These are phyloP conservation scores for Polytolypa hystricis DNA, from an alignment of 2,329 filamentous ascomycete genomes.

Conservation along the genomic window DNA sequence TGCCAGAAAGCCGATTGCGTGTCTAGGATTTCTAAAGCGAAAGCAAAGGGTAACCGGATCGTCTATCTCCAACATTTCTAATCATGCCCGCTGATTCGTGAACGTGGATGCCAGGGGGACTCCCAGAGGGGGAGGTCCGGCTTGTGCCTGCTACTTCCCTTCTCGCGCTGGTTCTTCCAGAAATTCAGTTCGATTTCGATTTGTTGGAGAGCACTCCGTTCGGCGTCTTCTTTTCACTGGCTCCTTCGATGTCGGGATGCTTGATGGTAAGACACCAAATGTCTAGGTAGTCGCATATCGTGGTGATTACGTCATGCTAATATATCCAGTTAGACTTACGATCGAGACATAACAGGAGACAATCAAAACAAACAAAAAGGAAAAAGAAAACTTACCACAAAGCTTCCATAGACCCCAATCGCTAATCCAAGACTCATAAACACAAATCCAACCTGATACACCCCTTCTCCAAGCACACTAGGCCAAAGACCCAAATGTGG, in stretches of 20 bases:
- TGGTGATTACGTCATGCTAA: constrained; percentile 80
- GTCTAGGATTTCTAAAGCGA: too few relatives aligned
- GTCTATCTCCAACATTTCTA: too few relatives aligned
- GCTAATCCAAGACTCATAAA: constrained; percentile 78
- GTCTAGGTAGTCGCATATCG: constrained; percentile 94
- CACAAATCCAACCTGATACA: constrained; percentile 86
- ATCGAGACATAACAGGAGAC: background rate
- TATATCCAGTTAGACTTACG: background rate
- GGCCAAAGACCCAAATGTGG: constrained; percentile 66
- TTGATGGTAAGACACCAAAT: constrained; percentile 99
- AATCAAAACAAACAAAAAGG: background rate
- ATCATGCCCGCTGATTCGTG: too few relatives aligned
- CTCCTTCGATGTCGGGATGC: constrained; percentile 47
- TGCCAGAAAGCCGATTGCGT: too few relatives aligned
- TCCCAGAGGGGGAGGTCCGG: too few relatives aligned
- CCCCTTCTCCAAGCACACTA: constrained; percentile 58
- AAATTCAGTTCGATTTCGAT: too few relatives aligned
- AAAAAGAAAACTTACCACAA: constrained; percentile 49
- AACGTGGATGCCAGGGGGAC: too few relatives aligned
- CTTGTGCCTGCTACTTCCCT: too few relatives aligned
- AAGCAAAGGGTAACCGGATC: too few relatives aligned
- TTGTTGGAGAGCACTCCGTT: too few relatives aligned
- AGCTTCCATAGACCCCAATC: constrained; percentile 89
- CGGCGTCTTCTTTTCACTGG: too few relatives aligned
- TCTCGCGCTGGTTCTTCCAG: too few relatives aligned